Evolutionary conservation across 331 rosid species (phyloP), one percentile per base, ranked within the genome.

Genomic region (Acacia concinna): DNA sequence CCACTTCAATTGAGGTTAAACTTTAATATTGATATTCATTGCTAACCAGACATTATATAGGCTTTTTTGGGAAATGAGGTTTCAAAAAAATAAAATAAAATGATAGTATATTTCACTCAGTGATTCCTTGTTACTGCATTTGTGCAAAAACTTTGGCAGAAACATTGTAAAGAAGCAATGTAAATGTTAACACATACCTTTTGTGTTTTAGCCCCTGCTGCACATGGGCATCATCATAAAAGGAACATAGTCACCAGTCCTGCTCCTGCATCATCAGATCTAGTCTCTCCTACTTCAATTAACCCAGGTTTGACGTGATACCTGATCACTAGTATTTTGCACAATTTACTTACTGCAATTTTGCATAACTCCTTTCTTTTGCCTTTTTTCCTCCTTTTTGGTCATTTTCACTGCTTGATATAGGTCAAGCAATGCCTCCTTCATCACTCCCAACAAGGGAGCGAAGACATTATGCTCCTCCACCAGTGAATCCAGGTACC

Each of bases 381-480:
- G 15, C 27, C 25, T 68, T 41, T 18, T 3, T 43, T 3, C 2
- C 32, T 69, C 15, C 23, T 43, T 64, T 64, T 64, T 64, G 57
- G 57, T 34, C 43, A 14, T 81, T 69, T 41, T n/a, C 41, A 59
- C 49, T 31, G 73, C 23, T 73, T 46, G 47, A 82, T 75, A 90
- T 73, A 92, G 96, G 86, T 68, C 83, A 87, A 65, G 85, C 65
- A 51, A 77, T 86, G 81, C 84, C 94, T 71, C 91, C 98, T 18
- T 75, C 73, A n/a, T 71, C 81, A 60, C 76, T 34, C 52, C 84
- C 83, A 75, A 60, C 71, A 68, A 79, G 74, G 27, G 77, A 84
- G 38, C 62, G 6, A 79, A 75, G 66, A 54, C 87, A 84, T 71
- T 12, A 72, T 86, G 79, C 87, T 74, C 76, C 87, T 73, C 82